phyloP scores from a whole-genome alignment of 305 asterid species.

The Fraxinus sp. region DNA sequence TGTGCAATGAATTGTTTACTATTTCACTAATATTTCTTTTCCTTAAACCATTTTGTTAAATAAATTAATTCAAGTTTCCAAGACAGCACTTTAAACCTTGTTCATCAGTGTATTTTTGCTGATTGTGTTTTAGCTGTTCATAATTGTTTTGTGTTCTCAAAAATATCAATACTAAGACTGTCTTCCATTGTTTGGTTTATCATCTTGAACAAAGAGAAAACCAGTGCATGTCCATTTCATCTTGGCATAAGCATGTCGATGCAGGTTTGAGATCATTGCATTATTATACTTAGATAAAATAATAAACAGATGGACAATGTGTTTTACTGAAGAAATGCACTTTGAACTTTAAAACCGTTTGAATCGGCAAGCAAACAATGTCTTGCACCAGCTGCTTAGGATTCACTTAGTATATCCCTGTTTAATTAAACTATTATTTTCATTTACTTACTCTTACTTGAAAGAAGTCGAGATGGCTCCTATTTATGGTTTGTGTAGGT shows the following conservation, averaged over 20 bases:
- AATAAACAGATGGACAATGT: background rate
- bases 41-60: background rate
- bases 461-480: background rate
- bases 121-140: background rate
- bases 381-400: background rate
- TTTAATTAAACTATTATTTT: background rate
- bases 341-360: background rate
- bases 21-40: background rate
- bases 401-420: background rate
- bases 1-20: conserved; percentile 3
- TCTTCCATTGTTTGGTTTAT: background rate
- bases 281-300: conserved; percentile 1
- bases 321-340: background rate
- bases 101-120: background rate
- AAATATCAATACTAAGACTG: background rate
- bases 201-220: background rate
- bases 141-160: background rate
- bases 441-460: background rate
- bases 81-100: background rate
- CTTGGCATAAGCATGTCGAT: conserved; percentile 2
- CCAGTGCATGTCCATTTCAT: background rate
- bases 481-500: background rate
- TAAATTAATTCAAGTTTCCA: background rate
- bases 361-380: background rate
- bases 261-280: conserved; percentile 1